These are phyloP conservation scores for Aspergillus sclerotialis DNA, from an alignment of 2,329 filamentous ascomycete genomes.

Conservation along the genomic window DNA sequence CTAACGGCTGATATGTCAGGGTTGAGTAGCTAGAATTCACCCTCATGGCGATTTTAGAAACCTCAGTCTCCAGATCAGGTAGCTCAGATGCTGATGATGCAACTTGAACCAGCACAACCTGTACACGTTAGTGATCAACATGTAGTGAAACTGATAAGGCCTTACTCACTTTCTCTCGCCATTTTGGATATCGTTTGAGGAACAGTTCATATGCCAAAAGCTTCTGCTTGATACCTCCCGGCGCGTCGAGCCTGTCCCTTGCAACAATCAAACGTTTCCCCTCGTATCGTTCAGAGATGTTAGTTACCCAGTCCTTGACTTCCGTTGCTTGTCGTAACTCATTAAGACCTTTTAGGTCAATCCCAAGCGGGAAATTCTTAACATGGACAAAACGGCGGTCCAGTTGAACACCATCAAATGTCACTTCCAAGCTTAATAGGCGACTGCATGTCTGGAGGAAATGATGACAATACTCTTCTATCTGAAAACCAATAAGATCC, in stretches of 20 bases:
- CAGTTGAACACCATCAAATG: slow-evolving; percentile 73
- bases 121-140: slow-evolving; percentile 4
- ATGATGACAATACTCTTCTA: slow-evolving; percentile 84
- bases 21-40: slow-evolving; percentile 88
- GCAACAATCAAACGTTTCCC: slow-evolving; percentile 87
- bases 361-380: slow-evolving; percentile 73
- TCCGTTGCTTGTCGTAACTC: slow-evolving; percentile 61
- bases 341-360: slow-evolving; percentile 68
- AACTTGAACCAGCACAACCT: slow-evolving; percentile 86
- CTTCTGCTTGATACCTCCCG: slow-evolving; percentile 88
- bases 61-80: slow-evolving; percentile 73
- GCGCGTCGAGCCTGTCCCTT: slow-evolving; percentile 84
- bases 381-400: slow-evolving; percentile 87
- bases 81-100: slow-evolving; percentile 82
- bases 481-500: slow-evolving; percentile 90
- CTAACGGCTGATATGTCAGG: slow-evolving; percentile 80
- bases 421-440: slow-evolving; percentile 75
- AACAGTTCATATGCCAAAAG: slow-evolving; percentile 85
- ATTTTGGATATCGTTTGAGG: slow-evolving; percentile 82
- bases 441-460: slow-evolving; percentile 93
- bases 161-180: slow-evolving; percentile 62
- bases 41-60: slow-evolving; percentile 85
- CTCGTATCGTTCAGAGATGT: slow-evolving; percentile 71
- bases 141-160: neutral
- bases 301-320: slow-evolving; percentile 69